phyloP scores from a whole-genome alignment of 176 grass and related monocot genomes.

The Guadua angustifolia region DNA sequence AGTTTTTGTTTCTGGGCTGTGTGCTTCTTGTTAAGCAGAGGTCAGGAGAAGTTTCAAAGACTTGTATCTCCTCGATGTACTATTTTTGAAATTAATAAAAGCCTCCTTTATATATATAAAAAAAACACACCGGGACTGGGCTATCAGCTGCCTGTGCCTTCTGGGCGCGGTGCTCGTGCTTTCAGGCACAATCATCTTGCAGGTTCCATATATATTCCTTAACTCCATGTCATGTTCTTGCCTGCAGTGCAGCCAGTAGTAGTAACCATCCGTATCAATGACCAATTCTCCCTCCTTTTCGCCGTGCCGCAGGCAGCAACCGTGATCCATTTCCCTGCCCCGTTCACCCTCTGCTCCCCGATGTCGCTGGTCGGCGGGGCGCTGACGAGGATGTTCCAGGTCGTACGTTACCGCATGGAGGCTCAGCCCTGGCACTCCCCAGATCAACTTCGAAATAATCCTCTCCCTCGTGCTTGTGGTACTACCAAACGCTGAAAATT shows the following conservation, averaged over 20 bases:
- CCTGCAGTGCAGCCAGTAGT: background rate
- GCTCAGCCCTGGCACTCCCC: slow-evolving; percentile 54
- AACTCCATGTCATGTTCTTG: background rate
- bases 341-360: slow-evolving; percentile 60
- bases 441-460: slow-evolving; percentile 46
- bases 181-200: slow-evolving; percentile 65
- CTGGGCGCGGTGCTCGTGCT: slow-evolving; percentile 56
- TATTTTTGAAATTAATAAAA: too few relatives aligned
- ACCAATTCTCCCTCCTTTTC: background rate
- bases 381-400: slow-evolving; percentile 60
- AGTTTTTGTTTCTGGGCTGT: too few relatives aligned
- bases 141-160: slow-evolving; percentile 61
- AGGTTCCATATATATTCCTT: slow-evolving; percentile 36
- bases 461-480: slow-evolving; percentile 58
- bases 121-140: slow-evolving; percentile 59
- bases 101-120: too few relatives aligned
- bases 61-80: too few relatives aligned
- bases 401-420: slow-evolving; percentile 54
- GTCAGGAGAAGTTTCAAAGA: too few relatives aligned
- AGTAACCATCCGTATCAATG: background rate
- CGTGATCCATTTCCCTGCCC: slow-evolving; percentile 66
- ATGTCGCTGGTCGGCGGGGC: slow-evolving; percentile 63
- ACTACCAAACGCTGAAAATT: background rate
- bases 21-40: too few relatives aligned
- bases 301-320: slow-evolving; percentile 55